phyloP scores from a whole-genome alignment of 2,329 filamentous ascomycete genomes.

The Bipolaris oryzae region DNA sequence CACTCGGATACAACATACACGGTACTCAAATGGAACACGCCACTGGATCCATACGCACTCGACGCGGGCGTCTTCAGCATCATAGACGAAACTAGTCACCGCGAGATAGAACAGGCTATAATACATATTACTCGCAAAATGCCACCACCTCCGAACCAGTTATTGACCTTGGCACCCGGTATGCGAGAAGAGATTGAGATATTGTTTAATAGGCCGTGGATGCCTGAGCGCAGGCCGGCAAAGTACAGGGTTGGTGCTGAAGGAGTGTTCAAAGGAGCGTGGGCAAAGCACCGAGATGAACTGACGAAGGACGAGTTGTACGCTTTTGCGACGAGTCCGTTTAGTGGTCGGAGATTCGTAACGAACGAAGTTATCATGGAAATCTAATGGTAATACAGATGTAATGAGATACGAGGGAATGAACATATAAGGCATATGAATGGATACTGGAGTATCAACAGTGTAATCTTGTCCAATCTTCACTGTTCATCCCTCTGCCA shows the following conservation, averaged over 20 bases:
- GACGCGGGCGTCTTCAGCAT: conserved; percentile 49
- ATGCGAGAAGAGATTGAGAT: conserved; percentile 44
- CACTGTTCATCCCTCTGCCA: too few relatives aligned
- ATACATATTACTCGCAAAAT: conserved; percentile 47
- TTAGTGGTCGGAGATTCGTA: conserved; percentile 32
- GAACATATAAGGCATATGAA: too few relatives aligned
- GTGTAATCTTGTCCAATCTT: too few relatives aligned
- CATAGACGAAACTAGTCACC: conserved; percentile 31
- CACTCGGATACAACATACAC: conserved; percentile 43
- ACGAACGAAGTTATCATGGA: conserved; percentile 34
- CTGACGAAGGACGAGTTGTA: conserved; percentile 35
- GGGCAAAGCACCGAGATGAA: conserved; percentile 37
- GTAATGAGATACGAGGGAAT: too few relatives aligned
- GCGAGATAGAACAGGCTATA: conserved; percentile 36
- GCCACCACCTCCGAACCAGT: conserved; percentile 45
- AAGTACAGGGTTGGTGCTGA: conserved; percentile 46
- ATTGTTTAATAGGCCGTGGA: conserved; percentile 46
- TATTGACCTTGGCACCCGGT: conserved; percentile 46
- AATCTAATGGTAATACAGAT: conserved; percentile 9
- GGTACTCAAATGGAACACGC: conserved; percentile 50
- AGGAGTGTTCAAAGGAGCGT: conserved; percentile 46
- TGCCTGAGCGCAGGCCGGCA: conserved; percentile 44
- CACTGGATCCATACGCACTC: conserved; percentile 47
- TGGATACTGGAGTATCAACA: too few relatives aligned
- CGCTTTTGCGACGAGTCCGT: conserved; percentile 31